Percentiles rank a stretch among this genome's conserved stretches.
Evolutionary conservation across 1,139 yeast species (phyloP).

Genomic region (Magnusiomyces fungicola): DNA sequence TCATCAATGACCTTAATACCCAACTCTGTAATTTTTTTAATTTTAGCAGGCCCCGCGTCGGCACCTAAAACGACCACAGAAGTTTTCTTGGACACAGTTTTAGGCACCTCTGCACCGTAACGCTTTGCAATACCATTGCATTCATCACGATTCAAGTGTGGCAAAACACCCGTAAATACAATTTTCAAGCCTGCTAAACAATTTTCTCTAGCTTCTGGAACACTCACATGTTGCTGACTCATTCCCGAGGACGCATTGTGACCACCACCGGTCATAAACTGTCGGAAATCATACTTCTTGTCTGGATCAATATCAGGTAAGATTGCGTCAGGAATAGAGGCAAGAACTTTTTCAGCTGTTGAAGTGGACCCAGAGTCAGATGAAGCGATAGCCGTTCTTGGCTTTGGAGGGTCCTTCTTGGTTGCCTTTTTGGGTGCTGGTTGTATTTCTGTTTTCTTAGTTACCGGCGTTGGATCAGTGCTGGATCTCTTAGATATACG

Average conservation of each 20-base stretch:
- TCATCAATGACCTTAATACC: slow-evolving; percentile 78
- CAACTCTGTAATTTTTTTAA: slow-evolving; percentile 65
- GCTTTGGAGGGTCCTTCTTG: slow-evolving; percentile 4
- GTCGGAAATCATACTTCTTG: slow-evolving; percentile 50
- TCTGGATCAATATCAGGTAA: slow-evolving; percentile 50
- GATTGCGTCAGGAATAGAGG: slow-evolving; percentile 60
- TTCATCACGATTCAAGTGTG: slow-evolving; percentile 66
- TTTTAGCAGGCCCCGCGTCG: slow-evolving; percentile 96
- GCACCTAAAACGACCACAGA: slow-evolving; percentile 85
- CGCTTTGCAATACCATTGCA: slow-evolving; percentile 71
- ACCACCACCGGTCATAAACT: slow-evolving; percentile 30
- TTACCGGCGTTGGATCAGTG: too few relatives aligned
- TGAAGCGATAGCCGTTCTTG: background rate
- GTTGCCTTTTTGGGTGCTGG: slow-evolving; percentile 5
- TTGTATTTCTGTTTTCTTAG: slow-evolving; percentile 4
- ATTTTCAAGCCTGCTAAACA: slow-evolving; percentile 83
- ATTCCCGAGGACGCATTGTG: slow-evolving; percentile 16
- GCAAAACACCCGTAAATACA: slow-evolving; percentile 88
- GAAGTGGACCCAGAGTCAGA: background rate
- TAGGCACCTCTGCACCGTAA: slow-evolving; percentile 92
- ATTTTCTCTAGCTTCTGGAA: slow-evolving; percentile 74
- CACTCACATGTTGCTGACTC: slow-evolving; percentile 32
- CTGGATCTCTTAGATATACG: too few relatives aligned
- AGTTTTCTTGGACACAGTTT: slow-evolving; percentile 79
- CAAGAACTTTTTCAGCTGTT: slow-evolving; percentile 49